Evolutionary conservation across 2,329 filamentous ascomycete genomes (phyloP).

Genomic region (Nigrospora oryzae): DNA sequence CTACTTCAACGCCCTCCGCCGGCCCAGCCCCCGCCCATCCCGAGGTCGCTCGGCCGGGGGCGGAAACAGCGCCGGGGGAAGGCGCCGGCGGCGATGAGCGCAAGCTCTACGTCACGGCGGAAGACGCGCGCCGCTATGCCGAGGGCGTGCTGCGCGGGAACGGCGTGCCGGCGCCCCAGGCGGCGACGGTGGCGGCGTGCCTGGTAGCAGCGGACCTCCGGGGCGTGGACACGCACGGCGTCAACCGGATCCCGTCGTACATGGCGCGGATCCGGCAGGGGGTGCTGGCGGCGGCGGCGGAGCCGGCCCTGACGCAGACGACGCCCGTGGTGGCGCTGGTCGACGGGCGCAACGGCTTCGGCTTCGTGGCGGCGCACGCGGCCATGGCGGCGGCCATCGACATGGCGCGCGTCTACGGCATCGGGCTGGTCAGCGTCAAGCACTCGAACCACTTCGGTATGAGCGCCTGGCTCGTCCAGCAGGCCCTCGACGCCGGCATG

Average conservation of each 20-base stretch:
- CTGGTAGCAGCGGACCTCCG: slow-evolving; percentile 69
- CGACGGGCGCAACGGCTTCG: slow-evolving; percentile 63
- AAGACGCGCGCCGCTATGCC: slow-evolving; percentile 37
- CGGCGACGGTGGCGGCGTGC: slow-evolving; percentile 55
- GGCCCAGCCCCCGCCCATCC: no score
- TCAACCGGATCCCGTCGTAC: slow-evolving; percentile 72
- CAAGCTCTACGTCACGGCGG: slow-evolving; percentile 25
- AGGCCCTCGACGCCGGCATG: slow-evolving; percentile 64
- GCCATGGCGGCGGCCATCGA: slow-evolving; percentile 62
- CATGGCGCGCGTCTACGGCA: slow-evolving; percentile 56
- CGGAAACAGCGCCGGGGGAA: no score
- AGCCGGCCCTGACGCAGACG: slow-evolving; percentile 48
- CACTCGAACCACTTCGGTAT: slow-evolving; percentile 81
- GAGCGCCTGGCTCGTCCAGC: slow-evolving; percentile 72
- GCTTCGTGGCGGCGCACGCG: slow-evolving; percentile 59
- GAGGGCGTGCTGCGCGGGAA: slow-evolving; percentile 50
- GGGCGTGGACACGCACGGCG: slow-evolving; percentile 71
- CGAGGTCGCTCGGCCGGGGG: no score
- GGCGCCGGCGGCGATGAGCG: background rate
- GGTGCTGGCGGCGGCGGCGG: slow-evolving; percentile 53
- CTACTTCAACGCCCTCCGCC: no score
- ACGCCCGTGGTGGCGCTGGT: slow-evolving; percentile 67
- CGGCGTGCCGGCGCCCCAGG: slow-evolving; percentile 49
- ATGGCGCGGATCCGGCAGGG: slow-evolving; percentile 63
- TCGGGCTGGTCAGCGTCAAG: slow-evolving; percentile 68